Conservation (phyloP, 148 eudicot species). For the Simmondsia chinensis region DNA sequence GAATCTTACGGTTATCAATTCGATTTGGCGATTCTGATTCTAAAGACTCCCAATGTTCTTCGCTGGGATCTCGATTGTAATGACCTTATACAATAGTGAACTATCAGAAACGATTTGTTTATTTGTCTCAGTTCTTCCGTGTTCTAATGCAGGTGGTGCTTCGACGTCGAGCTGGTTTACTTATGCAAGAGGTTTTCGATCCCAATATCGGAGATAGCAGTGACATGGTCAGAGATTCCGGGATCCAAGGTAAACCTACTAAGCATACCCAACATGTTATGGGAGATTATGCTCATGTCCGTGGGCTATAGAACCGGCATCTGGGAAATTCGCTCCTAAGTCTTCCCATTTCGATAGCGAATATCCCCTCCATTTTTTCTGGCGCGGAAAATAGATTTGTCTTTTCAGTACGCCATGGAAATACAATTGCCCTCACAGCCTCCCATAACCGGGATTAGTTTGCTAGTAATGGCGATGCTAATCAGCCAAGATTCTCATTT, state of each 20-base stretch:
- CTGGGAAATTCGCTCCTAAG: slow-evolving; percentile 51
- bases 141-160: slow-evolving; percentile 77
- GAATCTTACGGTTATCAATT: too few relatives aligned
- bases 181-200: slow-evolving; percentile 71
- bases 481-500: too few relatives aligned
- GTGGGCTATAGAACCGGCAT: slow-evolving; percentile 80
- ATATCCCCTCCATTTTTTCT: too few relatives aligned
- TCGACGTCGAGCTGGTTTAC: slow-evolving; percentile 87
- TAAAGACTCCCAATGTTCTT: too few relatives aligned
- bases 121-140: not conserved
- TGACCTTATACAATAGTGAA: not conserved
- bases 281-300: slow-evolving; percentile 91
- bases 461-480: too few relatives aligned
- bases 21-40: too few relatives aligned
- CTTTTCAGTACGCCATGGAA: too few relatives aligned
- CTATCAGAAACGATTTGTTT: not conserved
- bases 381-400: too few relatives aligned
- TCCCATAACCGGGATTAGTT: too few relatives aligned
- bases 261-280: slow-evolving; percentile 95
- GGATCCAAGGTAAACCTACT: slow-evolving; percentile 86
- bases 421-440: too few relatives aligned
- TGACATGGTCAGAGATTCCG: slow-evolving; percentile 92
- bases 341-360: too few relatives aligned
- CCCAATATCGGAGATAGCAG: slow-evolving; percentile 70
- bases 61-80: too few relatives aligned